A percentile compares a stretch with the other conserved stretches of the same genome.
These are phyloP conservation scores for Fusarium nurragi DNA, from an alignment of 2,329 filamentous ascomycete genomes.

Conservation along the genomic window DNA sequence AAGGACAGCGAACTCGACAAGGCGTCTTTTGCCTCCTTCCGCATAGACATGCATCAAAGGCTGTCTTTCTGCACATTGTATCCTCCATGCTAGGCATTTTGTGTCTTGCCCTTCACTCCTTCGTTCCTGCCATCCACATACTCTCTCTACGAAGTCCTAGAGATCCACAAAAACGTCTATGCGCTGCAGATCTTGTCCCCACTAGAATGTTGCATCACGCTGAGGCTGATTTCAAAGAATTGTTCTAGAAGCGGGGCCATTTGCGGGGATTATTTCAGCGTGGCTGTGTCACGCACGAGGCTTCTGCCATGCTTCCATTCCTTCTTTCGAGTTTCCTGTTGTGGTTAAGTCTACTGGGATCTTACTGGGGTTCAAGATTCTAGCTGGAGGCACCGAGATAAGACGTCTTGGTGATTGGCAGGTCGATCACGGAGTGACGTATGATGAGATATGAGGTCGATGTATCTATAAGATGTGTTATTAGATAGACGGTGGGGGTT, in stretches of 20 bases:
- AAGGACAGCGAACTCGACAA: conserved; percentile 8
- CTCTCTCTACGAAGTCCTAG: conserved; percentile 6
- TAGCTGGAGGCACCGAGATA: conserved; percentile 36
- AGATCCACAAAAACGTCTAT: conserved; percentile 32
- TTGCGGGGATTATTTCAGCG: conserved; percentile 34
- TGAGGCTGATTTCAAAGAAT: conserved; percentile 46
- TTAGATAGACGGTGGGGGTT: conserved; percentile 34
- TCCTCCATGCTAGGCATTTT: conserved; percentile 15
- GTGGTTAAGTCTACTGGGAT: conserved; percentile 4
- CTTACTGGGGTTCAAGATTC: conserved; percentile 5
- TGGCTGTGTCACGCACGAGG: conserved; percentile 30
- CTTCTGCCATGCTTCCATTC: conserved; percentile 37
- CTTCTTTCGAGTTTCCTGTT: conserved; percentile 39
- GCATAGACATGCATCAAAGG: neutral
- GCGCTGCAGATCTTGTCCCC: conserved; percentile 32
- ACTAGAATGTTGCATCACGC: conserved; percentile 20
- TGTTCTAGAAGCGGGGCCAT: conserved; percentile 47
- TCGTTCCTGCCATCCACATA: conserved; percentile 22
- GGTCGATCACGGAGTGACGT: conserved; percentile 32
- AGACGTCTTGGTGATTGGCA: conserved; percentile 27
- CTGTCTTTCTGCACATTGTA: neutral
- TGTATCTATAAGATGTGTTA: conserved; percentile 14
- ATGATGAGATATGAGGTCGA: conserved; percentile 34
- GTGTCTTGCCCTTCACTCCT: conserved; percentile 15
- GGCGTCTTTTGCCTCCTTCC: conserved; percentile 12